Evolutionary conservation across 208 protist genomes (phyloP).

Genomic region (Crithidia bombi): DNA sequence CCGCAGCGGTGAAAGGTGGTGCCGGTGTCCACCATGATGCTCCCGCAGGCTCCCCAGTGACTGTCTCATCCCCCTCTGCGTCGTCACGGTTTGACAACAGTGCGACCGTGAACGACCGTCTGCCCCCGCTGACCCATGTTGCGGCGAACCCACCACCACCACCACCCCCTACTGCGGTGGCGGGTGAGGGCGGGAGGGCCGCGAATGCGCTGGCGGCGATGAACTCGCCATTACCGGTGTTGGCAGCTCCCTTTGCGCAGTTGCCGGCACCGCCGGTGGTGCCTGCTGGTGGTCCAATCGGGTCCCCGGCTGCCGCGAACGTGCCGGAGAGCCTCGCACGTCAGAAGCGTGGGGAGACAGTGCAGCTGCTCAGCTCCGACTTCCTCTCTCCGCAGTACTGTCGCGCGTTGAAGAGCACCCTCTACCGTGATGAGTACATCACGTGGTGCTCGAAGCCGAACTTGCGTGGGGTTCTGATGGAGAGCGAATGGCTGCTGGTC

Average conservation of each 20-base stretch:
- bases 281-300: constrained; percentile 3
- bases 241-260: no score
- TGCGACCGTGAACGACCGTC: neutral
- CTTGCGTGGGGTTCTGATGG: constrained; percentile 38
- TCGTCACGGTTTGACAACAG: neutral
- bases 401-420: constrained; percentile 34
- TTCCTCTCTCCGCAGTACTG: constrained; percentile 38
- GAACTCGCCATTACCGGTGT: no score
- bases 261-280: neutral
- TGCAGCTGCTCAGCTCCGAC: constrained; percentile 50
- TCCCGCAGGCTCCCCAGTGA: neutral
- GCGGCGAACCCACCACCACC: neutral
- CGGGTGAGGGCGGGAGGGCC: neutral
- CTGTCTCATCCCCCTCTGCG: constrained; percentile 2
- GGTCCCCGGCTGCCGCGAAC: constrained; percentile 7
- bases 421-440: constrained; percentile 52
- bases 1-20: neutral
- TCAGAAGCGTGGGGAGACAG: constrained; percentile 55
- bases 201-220: no score
- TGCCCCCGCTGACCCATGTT: constrained; percentile 1
- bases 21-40: neutral
- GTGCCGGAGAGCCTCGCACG: constrained; percentile 22
- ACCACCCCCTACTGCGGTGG: neutral
- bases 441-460: constrained; percentile 55
- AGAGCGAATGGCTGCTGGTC: constrained; percentile 57